Evolutionary conservation across 2,329 filamentous ascomycete genomes (phyloP).

Genomic region (Diaporthe citrichinensis): DNA sequence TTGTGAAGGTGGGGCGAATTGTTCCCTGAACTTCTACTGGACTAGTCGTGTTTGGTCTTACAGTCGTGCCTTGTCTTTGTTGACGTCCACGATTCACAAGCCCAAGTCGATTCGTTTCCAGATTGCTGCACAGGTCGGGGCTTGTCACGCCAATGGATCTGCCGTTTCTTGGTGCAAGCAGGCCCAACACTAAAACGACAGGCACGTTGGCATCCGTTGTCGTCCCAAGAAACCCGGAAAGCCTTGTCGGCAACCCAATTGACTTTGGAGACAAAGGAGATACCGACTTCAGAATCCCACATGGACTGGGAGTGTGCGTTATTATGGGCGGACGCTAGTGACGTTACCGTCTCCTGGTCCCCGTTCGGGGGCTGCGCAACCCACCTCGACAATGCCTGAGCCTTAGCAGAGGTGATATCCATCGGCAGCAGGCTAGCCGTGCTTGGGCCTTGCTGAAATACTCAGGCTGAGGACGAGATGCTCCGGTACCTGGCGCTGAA

Average conservation of each 20-base stretch:
- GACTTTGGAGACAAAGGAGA: constrained; percentile 26
- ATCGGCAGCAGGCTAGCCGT: constrained; percentile 23
- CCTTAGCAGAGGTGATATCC: constrained; percentile 21
- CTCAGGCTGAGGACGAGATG: constrained; percentile 33
- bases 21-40: constrained; percentile 18
- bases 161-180: not conserved
- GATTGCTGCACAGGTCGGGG: not conserved
- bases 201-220: not conserved
- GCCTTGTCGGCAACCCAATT: constrained; percentile 1
- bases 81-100: not conserved
- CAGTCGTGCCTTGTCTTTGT: not conserved
- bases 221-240: not conserved
- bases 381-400: constrained; percentile 5
- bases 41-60: not conserved
- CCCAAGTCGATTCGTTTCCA: not conserved
- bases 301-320: not conserved
- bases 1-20: constrained; percentile 21
- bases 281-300: constrained; percentile 3
- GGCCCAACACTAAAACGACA: not conserved
- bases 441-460: constrained; percentile 7
- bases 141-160: not conserved
- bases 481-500: constrained; percentile 27
- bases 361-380: constrained; percentile 12
- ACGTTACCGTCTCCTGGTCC: constrained; percentile 28
- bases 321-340: constrained; percentile 25